Percentiles rank a stretch among this genome's conserved stretches.
Evolutionary conservation across 495 filamentous ascomycete species (phyloP).

Genomic region (Aspergillus carlsbadensis): DNA sequence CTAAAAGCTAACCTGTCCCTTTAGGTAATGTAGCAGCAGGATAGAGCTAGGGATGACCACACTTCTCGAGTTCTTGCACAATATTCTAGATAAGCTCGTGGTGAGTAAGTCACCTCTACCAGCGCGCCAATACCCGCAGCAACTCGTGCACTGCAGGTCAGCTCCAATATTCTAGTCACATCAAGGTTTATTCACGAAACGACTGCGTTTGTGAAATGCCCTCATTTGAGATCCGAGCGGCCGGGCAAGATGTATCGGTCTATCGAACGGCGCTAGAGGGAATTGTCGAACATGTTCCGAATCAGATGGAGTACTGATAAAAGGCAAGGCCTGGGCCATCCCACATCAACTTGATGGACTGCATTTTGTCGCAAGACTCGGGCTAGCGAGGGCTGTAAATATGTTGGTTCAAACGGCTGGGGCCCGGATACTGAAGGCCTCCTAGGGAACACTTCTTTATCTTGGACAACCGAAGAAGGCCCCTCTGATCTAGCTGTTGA

Average conservation of each 20-base stretch:
- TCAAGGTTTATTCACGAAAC: slow-evolving; percentile 25
- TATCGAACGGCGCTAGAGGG: slow-evolving; percentile 27
- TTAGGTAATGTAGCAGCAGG: too few species aligned
- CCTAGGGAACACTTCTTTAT: slow-evolving; percentile 4
- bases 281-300: slow-evolving; percentile 28
- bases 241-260: slow-evolving; percentile 27
- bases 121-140: slow-evolving; percentile 12
- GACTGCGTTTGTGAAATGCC: slow-evolving; percentile 10
- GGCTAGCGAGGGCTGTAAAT: too few species aligned
- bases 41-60: slow-evolving; percentile 34
- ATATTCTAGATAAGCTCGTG: slow-evolving; percentile 47
- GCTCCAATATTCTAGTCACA: slow-evolving; percentile 24
- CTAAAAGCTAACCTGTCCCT: too few species aligned
- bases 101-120: slow-evolving; percentile 25
- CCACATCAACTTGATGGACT: not conserved
- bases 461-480: not conserved
- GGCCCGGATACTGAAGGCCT: not conserved
- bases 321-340: not conserved
- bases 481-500: not conserved
- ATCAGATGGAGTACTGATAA: slow-evolving; percentile 17
- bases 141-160: slow-evolving; percentile 15
- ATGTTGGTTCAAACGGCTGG: too few species aligned
- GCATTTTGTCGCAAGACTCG: too few species aligned
- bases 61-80: slow-evolving; percentile 27
- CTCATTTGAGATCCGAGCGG: slow-evolving; percentile 26